Evolutionary conservation across 495 filamentous ascomycete species (phyloP).

Genomic region (Penicillium paradoxum): DNA sequence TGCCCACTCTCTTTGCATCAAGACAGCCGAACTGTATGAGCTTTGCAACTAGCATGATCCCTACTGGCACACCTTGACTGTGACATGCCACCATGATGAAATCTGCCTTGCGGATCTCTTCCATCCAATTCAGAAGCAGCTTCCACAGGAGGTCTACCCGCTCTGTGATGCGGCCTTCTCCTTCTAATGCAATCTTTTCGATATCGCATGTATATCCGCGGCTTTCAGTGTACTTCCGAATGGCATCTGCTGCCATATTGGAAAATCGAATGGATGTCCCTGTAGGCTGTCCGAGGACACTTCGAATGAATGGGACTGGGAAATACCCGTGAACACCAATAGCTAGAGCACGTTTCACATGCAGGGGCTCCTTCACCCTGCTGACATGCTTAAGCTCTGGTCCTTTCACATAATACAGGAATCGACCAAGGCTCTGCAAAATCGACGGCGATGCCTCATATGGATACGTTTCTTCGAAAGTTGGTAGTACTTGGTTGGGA

Average conservation of each 20-base stretch:
- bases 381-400: constrained; percentile 63
- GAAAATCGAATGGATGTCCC: constrained; percentile 93
- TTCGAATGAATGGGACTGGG: constrained; percentile 76
- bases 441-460: constrained; percentile 65
- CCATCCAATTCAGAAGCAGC: constrained; percentile 89
- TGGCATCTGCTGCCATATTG: constrained; percentile 77
- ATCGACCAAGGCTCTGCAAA: constrained; percentile 61
- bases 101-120: constrained; percentile 80
- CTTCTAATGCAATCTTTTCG: constrained; percentile 90
- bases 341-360: constrained; percentile 76
- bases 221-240: constrained; percentile 70
- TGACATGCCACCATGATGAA: constrained; percentile 88
- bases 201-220: constrained; percentile 64
- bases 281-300: constrained; percentile 87
- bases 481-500: constrained; percentile 65
- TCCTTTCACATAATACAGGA: constrained; percentile 59
- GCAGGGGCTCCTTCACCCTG: constrained; percentile 62
- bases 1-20: constrained; percentile 61
- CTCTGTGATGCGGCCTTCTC: constrained; percentile 93
- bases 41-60: constrained; percentile 88
- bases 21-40: constrained; percentile 77
- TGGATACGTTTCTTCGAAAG: constrained; percentile 62
- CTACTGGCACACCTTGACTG: constrained; percentile 91
- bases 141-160: constrained; percentile 92
- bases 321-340: constrained; percentile 96